These are phyloP conservation scores for Parmales sp. DNA, from an alignment of 108 stramenopile species.

Conservation along the genomic window DNA sequence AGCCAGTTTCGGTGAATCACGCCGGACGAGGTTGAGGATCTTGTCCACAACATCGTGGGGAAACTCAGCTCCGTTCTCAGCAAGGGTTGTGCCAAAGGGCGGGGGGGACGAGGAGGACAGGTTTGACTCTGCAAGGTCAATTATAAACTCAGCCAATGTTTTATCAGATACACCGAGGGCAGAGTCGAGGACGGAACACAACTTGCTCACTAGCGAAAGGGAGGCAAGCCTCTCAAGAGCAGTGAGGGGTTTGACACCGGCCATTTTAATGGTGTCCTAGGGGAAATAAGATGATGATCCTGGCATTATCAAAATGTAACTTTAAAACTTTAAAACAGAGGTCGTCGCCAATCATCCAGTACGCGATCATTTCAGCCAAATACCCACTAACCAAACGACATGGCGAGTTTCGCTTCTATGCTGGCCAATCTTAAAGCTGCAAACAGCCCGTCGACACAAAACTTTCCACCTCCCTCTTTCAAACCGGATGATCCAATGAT, in stretches of 20 bases:
- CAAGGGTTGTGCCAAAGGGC: constrained; percentile 15
- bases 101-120: neutral
- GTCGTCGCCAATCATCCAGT: too few species aligned
- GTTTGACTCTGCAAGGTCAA: constrained; percentile 67
- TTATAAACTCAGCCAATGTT: constrained; percentile 89
- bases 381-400: too few species aligned
- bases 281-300: too few species aligned
- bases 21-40: neutral
- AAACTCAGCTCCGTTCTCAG: constrained; percentile 42
- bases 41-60: neutral
- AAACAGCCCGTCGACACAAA: too few species aligned
- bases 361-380: too few species aligned
- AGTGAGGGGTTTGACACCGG: constrained; percentile 36
- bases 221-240: constrained; percentile 83
- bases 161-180: constrained; percentile 81
- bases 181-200: constrained; percentile 72
- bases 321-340: too few species aligned
- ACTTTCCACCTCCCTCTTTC: too few species aligned
- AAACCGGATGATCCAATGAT: too few species aligned
- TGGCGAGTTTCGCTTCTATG: too few species aligned
- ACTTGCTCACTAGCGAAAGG: constrained; percentile 70
- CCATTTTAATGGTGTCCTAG: too few species aligned
- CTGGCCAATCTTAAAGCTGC: too few species aligned
- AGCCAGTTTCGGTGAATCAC: neutral
- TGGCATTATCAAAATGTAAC: too few species aligned